Conservation (phyloP, 2,329 filamentous ascomycete genomes). For the Xylariaceae sp. region DNA sequence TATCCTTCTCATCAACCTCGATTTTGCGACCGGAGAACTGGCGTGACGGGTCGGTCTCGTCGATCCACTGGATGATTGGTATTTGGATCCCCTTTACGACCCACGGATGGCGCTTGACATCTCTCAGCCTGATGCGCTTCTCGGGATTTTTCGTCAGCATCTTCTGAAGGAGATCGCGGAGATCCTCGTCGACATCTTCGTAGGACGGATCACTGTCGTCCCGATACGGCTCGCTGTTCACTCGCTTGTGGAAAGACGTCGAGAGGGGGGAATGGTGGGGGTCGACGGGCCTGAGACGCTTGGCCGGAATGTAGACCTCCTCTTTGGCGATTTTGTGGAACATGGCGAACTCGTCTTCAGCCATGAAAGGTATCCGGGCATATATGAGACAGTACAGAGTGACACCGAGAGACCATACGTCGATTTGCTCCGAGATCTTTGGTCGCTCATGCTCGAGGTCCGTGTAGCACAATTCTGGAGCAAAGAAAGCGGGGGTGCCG, state of each 20-base stretch:
- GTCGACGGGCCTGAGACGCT: slow-evolving; percentile 71
- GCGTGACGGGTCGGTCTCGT: slow-evolving; percentile 81
- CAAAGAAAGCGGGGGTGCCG: slow-evolving; percentile 95
- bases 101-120: slow-evolving; percentile 94
- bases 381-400: slow-evolving; percentile 95
- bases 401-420: slow-evolving; percentile 94
- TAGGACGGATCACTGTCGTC: slow-evolving; percentile 75
- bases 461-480: slow-evolving; percentile 90
- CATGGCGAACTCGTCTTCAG: slow-evolving; percentile 85
- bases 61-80: slow-evolving; percentile 69
- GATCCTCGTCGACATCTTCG: slow-evolving; percentile 74
- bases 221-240: slow-evolving; percentile 63
- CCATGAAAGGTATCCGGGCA: slow-evolving; percentile 87
- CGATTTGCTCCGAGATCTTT: slow-evolving; percentile 86
- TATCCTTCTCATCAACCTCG: slow-evolving; percentile 84
- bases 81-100: slow-evolving; percentile 73
- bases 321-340: slow-evolving; percentile 88
- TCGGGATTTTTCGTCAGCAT: slow-evolving; percentile 86
- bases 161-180: slow-evolving; percentile 71
- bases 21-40: slow-evolving; percentile 78
- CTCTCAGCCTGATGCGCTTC: slow-evolving; percentile 79
- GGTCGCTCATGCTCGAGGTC: slow-evolving; percentile 64
- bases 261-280: slow-evolving; percentile 51
- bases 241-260: slow-evolving; percentile 50
- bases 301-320: slow-evolving; percentile 81